Evolutionary conservation across 2,329 filamentous ascomycete genomes (phyloP), one percentile per base, ranked within the genome.

Genomic region (Corynespora cassiicola): DNA sequence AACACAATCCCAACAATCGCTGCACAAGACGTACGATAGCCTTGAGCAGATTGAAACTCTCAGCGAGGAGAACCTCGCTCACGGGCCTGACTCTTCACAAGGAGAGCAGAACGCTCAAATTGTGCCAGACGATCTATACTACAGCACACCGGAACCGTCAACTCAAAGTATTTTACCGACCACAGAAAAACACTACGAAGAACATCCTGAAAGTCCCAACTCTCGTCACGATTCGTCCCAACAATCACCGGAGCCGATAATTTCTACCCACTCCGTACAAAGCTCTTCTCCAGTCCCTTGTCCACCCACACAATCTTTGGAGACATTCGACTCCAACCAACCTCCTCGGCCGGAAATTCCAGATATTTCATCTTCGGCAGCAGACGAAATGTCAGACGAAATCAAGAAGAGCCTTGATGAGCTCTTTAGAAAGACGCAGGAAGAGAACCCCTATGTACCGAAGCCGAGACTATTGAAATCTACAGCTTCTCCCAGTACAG

Each of bases 181-280:
- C 0, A 39, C 50, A 16, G 59, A 60, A 31, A 25, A 45, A 18
- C 31, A 40, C 10, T 21, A 40, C 7, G 15, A 8, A 8, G 7
- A 20, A 14, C 23, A 25, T 12, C 30, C 27, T 6, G 30, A 34
- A 5, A 53, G 44, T 16, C 42, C 46, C 23, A 39, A 32, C 20
- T 61, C 59, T 6, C 52, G 61, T 15, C 60, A 62, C 57, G 58
- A 64, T 36, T 63, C 62, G 8, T 65, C 62, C 3, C 61, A 66
- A 34, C 51, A 65, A 22, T 52, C 54, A 4, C 53, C 59, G 26
- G 48, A 56, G 14, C 42, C 42, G 16, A n/a, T 23, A 9, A 16
- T 18, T 5, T 19, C 30, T 17, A 23, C 39, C n/a, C 12, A 29
- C 16, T n/a, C 20, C 16, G 21, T 6, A 11, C 12, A 24, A 30